Conservation (phyloP, 306 rosid genomes). For the Citrullus colocynthis region DNA sequence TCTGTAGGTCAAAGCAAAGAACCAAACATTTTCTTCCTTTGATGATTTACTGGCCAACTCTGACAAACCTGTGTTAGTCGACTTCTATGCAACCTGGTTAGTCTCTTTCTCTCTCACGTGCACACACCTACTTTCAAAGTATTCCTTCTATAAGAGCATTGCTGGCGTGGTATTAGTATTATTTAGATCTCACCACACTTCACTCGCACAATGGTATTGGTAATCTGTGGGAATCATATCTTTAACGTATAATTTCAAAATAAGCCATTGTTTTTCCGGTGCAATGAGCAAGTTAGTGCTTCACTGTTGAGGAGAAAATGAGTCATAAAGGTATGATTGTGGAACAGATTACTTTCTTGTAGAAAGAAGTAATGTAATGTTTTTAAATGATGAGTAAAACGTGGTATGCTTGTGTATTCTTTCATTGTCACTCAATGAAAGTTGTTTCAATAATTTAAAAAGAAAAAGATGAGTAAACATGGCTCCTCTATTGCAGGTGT, state of each 20-base stretch:
- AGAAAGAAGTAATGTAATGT: neutral
- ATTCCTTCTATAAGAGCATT: neutral
- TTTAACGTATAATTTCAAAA: neutral
- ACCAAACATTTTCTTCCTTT: constrained; percentile 64
- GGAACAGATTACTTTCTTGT: neutral
- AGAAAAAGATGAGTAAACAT: constrained; percentile 5
- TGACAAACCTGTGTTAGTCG: constrained; percentile 77
- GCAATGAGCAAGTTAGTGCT: neutral
- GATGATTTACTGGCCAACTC: constrained; percentile 68
- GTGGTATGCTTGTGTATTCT: too few relatives aligned
- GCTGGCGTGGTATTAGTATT: neutral
- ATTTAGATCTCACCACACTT: neutral
- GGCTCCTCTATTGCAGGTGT: constrained; percentile 46
- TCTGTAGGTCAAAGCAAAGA: constrained; percentile 69
- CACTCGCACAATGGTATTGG: neutral
- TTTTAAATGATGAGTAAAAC: constrained; percentile 8
- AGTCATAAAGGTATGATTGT: neutral
- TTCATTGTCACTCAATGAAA: too few relatives aligned
- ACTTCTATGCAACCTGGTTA: constrained; percentile 97
- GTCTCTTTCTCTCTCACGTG: constrained; percentile 2
- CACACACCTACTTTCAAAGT: neutral
- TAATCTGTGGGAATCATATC: neutral
- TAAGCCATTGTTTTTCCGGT: neutral
- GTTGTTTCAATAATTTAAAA: too few relatives aligned
- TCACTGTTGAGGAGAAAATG: too few relatives aligned